These are phyloP conservation scores for Boletus sp. DNA, from an alignment of 768 basidiomycete species.

Conservation along the genomic window DNA sequence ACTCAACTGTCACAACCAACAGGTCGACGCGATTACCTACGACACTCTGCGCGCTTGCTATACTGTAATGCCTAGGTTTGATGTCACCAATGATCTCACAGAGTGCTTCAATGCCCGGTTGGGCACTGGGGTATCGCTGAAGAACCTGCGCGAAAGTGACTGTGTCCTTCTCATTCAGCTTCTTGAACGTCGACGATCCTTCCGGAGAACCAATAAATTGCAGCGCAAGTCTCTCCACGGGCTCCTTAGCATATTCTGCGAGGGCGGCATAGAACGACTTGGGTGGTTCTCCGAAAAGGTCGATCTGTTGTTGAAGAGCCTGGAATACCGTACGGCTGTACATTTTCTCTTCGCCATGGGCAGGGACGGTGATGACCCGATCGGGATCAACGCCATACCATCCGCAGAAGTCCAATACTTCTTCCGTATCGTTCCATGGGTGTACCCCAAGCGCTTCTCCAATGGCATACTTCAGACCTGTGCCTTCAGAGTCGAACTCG, in stretches of 20 bases:
- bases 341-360: slow-evolving; percentile 60
- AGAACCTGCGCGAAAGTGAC: slow-evolving; percentile 91
- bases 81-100: slow-evolving; percentile 92
- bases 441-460: slow-evolving; percentile 97
- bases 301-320: slow-evolving; percentile 92
- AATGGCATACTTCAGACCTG: slow-evolving; percentile 91
- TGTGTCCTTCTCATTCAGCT: slow-evolving; percentile 91
- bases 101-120: slow-evolving; percentile 78
- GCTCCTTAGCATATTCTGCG: slow-evolving; percentile 66
- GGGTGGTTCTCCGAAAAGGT: slow-evolving; percentile 93
- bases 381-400: slow-evolving; percentile 90
- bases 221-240: slow-evolving; percentile 74
- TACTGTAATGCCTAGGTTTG: slow-evolving; percentile 97
- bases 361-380: slow-evolving; percentile 78
- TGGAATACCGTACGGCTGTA: slow-evolving; percentile 97
- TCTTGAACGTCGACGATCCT: slow-evolving; percentile 91
- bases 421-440: slow-evolving; percentile 93
- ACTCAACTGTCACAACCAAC: slow-evolving; percentile 94
- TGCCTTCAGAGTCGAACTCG: slow-evolving; percentile 90
- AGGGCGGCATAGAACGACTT: slow-evolving; percentile 95
- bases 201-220: slow-evolving; percentile 93
- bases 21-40: slow-evolving; percentile 95
- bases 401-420: slow-evolving; percentile 83
- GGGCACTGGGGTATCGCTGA: slow-evolving; percentile 70
- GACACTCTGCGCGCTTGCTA: slow-evolving; percentile 92